Percentiles rank a stretch among this genome's conserved stretches.
These are phyloP conservation scores for Geotrichum ghanense DNA, from an alignment of 805 yeast genomes.

Conservation along the genomic window DNA sequence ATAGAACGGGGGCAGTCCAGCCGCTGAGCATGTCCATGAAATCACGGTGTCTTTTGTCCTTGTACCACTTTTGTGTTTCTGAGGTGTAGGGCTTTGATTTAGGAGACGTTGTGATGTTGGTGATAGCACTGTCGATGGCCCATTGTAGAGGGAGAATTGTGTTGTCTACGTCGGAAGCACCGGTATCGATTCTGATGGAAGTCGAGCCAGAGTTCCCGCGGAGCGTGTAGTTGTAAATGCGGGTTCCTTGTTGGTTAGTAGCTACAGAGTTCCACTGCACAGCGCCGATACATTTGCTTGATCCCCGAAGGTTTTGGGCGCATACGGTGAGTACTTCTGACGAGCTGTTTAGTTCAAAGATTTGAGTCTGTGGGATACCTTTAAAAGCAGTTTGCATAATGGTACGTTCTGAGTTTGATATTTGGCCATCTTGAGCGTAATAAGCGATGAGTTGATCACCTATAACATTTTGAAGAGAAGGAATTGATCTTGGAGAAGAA, in stretches of 20 bases:
- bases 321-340: constrained; percentile 19
- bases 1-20: constrained; percentile 26
- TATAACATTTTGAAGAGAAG: constrained; percentile 17
- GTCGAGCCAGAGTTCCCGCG: constrained; percentile 24
- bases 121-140: constrained; percentile 25
- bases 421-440: constrained; percentile 14
- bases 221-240: constrained; percentile 25
- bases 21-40: constrained; percentile 19
- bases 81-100: constrained; percentile 23
- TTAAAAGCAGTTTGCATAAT: constrained; percentile 21
- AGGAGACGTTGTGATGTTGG: constrained; percentile 18
- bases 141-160: constrained; percentile 26
- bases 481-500: constrained; percentile 19
- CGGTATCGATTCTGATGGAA: constrained; percentile 18
- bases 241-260: constrained; percentile 6
- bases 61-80: constrained; percentile 16
- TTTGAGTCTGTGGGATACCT: constrained; percentile 22
- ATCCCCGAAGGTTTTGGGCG: constrained; percentile 22
- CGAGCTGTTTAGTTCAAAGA: constrained; percentile 15
- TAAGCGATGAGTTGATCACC: constrained; percentile 20
- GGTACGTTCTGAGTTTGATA: constrained; percentile 19
- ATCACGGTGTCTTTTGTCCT: constrained; percentile 17
- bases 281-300: constrained; percentile 26
- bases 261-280: constrained; percentile 25
- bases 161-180: constrained; percentile 21